Evolutionary conservation across 257 asterid species (phyloP), one percentile per base, ranked within the genome.

Genomic region (Scutellaria galericulata): DNA sequence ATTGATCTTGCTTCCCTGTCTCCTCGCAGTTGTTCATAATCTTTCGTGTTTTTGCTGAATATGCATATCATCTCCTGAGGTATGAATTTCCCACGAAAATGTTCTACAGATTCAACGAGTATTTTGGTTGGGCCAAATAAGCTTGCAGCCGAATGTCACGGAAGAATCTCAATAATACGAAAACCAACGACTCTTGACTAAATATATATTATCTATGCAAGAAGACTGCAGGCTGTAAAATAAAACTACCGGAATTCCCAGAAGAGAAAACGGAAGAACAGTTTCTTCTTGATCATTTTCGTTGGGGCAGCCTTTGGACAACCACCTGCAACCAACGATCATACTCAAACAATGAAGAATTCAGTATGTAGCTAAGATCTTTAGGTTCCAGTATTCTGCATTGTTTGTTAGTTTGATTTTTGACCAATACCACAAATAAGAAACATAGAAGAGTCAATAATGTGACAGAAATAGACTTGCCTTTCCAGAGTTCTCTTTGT

Each of bases 401-500:
- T 48, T 12, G 8, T 66, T 64, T 50, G 24, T 3, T 5, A 7
- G 55, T 53, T 61, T 7, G 1, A 52, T 1, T 18, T 53, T 41
- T 18, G 14, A 48, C 45, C 58, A n/a, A 20, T 27, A 47, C 37
- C 3, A 31, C 37, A 4, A 31, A 31, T 31, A 31, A 31, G 37
- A 31, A 31, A 31, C 37, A 31, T 3, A 31, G 5, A 31, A 31
- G 37, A 31, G 37, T 31, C 37, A 31, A 4, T 31, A 31, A 31
- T 3, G 37, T 0, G 5, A 31, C 37, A 4, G 5, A 31, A 31
- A 3, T 31, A 31, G 54, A n/a, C 60, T 42, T 74, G 55, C 97
- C 97, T 93, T 93, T 68, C 98, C 98, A 10, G 89, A 86, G 79
- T 93, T 93, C 31, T 93, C 96, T 79, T 93, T 93, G 59, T 93